Conservation (phyloP, 2,329 filamentous ascomycete genomes). For the Apiospora pterosperma region DNA sequence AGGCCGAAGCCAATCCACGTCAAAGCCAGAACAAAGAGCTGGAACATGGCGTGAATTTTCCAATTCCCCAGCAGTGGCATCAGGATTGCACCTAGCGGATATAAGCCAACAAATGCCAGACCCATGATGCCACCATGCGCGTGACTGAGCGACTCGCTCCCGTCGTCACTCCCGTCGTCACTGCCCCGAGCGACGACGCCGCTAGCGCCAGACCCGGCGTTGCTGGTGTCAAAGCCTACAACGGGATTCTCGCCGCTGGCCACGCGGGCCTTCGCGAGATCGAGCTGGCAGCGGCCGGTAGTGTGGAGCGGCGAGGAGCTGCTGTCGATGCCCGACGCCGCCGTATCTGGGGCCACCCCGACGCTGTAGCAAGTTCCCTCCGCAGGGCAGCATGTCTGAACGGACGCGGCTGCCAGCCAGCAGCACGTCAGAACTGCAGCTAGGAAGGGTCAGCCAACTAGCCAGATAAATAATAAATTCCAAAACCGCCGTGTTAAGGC, state of each 20-base stretch:
- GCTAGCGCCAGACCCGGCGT: neutral
- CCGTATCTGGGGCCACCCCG: too few species aligned
- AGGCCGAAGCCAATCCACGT: neutral
- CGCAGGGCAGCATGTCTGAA: too few species aligned
- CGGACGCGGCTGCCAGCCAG: too few species aligned
- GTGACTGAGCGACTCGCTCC: too few species aligned
- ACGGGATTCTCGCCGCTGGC: neutral
- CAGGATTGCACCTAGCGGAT: neutral
- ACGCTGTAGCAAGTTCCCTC: too few species aligned
- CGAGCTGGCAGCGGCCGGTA: neutral
- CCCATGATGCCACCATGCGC: neutral
- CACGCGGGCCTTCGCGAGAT: neutral
- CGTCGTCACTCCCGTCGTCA: neutral
- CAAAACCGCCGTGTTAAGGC: too few species aligned
- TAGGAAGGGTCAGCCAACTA: too few species aligned
- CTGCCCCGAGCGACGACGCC: neutral
- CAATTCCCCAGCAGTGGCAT: neutral
- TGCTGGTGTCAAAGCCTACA: neutral
- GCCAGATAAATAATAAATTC: too few species aligned
- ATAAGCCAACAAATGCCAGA: neutral
- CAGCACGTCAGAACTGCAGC: too few species aligned
- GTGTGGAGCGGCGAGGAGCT: too few species aligned
- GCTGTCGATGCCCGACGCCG: too few species aligned
- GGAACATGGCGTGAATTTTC: neutral
- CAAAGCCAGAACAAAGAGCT: neutral